Evolutionary conservation across 2,329 filamentous ascomycete genomes (phyloP), one percentile per base, ranked within the genome.

Genomic region (Lachnellula cervina): DNA sequence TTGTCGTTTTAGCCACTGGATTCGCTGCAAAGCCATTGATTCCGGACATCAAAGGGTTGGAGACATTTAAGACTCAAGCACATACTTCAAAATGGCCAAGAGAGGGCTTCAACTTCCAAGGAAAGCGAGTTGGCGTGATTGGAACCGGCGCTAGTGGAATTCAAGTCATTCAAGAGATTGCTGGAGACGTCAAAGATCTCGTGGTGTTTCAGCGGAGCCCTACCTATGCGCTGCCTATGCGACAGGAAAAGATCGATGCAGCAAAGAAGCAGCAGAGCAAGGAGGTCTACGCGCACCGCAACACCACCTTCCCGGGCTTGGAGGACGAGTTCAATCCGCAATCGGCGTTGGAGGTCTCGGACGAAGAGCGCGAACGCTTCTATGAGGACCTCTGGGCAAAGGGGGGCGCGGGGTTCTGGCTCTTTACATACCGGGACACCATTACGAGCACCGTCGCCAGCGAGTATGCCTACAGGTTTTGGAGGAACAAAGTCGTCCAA

Each of bases 181-280:
- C 70, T 62, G 17, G 72, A 68, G 9, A 73, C 71, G 3, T 76
- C 73, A 52, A 64, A 66, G 17, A 69, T 21, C 55, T 74, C 38
- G 70, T 68, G 2, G 77, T 84, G 2, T 82, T 83, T 62, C 77
- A 84, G 57, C 73, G 83, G 16, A 84, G 79, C 2, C 80, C 82
- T 0, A 84, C 82, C 55, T 74, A 80, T 14, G 79, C 77, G 11
- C 64, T 86, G 0, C 83, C 83, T 0, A 84, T 86, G 79, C 70
- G 74, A 1, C 78, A 83, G 60, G 67, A 72, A 1, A 54, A 68
- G 2, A 62, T 83, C 1, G 72, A 73, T 42, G 16, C 38, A n/a
- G 38, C 3, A 19, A 42, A 42, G 38, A 19, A 42, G 38, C 16
- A 8, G 16, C 16, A 16, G 16, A 76, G 76, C 34, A 64, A 65